Evolutionary conservation across 129 eudicot species (phyloP).

Genomic region (Escallonia rubra): DNA sequence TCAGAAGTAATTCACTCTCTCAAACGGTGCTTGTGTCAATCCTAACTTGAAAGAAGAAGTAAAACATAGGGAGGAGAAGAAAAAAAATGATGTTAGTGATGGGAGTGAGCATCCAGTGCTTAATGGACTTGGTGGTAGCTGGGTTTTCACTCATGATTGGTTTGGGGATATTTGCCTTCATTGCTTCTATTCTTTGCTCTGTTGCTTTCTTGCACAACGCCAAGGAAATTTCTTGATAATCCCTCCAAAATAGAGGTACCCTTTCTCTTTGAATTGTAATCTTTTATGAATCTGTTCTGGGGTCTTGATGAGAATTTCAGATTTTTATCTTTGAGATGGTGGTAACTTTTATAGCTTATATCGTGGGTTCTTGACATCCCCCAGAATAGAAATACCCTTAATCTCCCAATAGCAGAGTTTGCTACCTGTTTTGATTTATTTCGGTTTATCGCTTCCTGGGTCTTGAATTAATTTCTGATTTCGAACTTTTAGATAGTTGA

Average conservation of each 20-base stretch:
- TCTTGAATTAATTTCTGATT: neutral
- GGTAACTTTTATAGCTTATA: too few species aligned
- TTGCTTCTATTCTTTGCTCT: constrained; percentile 70
- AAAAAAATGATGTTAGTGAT: constrained; percentile 35
- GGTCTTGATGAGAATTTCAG: neutral
- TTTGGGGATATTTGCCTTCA: constrained; percentile 58
- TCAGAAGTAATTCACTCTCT: too few species aligned
- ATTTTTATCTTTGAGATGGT: too few species aligned
- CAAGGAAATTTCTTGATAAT: constrained; percentile 43
- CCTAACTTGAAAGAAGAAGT: neutral
- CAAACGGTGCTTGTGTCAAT: neutral
- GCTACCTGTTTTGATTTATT: too few species aligned
- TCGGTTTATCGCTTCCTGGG: too few species aligned
- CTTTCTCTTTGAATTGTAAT: neutral
- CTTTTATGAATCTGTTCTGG: neutral
- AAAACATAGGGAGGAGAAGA: neutral
- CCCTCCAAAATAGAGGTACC: neutral
- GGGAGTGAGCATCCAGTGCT: constrained; percentile 52
- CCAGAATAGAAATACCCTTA: too few species aligned
- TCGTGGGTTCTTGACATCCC: too few species aligned
- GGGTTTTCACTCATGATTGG: constrained; percentile 73
- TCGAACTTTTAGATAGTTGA: neutral
- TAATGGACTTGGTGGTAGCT: constrained; percentile 69
- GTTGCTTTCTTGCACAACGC: constrained; percentile 78
- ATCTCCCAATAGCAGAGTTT: too few species aligned